Evolutionary conservation across 345 rosid species (phyloP), one percentile per base, ranked within the genome.

Genomic region (Corymbia maculata): DNA sequence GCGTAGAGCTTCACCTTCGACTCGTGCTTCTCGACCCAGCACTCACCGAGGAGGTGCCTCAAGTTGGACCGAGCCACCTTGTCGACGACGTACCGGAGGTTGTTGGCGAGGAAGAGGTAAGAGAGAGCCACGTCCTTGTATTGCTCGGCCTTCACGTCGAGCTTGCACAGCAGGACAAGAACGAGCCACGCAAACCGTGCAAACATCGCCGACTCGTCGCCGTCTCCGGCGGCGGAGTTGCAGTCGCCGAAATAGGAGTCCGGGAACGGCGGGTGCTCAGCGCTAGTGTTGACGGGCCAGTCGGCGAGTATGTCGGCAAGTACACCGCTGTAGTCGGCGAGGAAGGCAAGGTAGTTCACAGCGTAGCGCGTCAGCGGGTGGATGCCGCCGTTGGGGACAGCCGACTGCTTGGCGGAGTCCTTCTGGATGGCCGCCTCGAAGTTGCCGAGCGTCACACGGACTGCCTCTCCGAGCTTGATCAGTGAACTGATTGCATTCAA

Each of bases 51-150:
- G 15, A 89, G 51, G 86, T 85, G 52, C 57, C 64, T 85, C 44
- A 89, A 79, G 47, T 85, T 89, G 16, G 91, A 87, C 22, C n/a
- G 6, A 11, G n/a, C 79, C 50, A 85, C 91, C 52, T 52, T 53
- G 44, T 50, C 79, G 22, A 66, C 7, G 85, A 89, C 57, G 87
- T 89, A 45, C 86, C 50, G 91, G 79, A 89, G 91, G 52, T 89
- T 89, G 87, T 89, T 89, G 11, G 89, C 91, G 53, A 87, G 87
- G 89, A 89, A 89, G 87, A 89, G 91, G 79, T 89, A 89, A 5
- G 91, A 87, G 8, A 85, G 44, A n/a, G 91, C 75, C 42, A 85
- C 91, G 61, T 85, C 89, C 51, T 85, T 68, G 89, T 87, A 89
- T 3, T 17, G 89, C 59, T 87, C 49, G 8, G 91, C 89, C 87